These are phyloP conservation scores for Wallemia mellicola DNA, from an alignment of 1,284 basidiomycete species.

Conservation along the genomic window DNA sequence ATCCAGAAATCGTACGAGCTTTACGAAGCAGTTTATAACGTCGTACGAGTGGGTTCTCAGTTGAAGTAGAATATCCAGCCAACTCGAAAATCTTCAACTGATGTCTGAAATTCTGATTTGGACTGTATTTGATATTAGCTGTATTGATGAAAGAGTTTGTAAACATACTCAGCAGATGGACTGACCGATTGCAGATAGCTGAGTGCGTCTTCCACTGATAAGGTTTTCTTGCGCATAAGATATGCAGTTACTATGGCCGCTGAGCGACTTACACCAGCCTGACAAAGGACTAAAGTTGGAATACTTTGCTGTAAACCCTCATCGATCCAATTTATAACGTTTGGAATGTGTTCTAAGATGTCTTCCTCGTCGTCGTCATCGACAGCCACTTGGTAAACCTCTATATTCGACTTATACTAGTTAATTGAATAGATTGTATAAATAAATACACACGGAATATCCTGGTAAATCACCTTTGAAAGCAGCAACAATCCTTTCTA, in stretches of 20 bases:
- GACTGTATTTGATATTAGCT: not conserved
- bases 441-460: not conserved
- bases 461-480: not conserved
- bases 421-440: no score
- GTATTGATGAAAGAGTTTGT: not conserved
- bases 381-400: not conserved
- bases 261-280: not conserved
- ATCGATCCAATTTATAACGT: not conserved
- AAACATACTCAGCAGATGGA: not conserved
- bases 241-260: not conserved
- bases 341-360: not conserved
- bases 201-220: not conserved
- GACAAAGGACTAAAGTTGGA: not conserved
- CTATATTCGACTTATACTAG: not conserved
- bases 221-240: not conserved
- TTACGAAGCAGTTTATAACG: not conserved
- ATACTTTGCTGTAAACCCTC: not conserved
- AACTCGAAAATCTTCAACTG: not conserved
- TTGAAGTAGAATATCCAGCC: not conserved
- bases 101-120: not conserved
- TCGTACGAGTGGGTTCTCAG: not conserved
- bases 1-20: not conserved
- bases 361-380: not conserved
- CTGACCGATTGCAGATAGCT: not conserved
- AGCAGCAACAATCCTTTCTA: no score